These are phyloP conservation scores for Butyriboletus loyo DNA, from an alignment of 768 basidiomycete genomes.

Conservation along the genomic window DNA sequence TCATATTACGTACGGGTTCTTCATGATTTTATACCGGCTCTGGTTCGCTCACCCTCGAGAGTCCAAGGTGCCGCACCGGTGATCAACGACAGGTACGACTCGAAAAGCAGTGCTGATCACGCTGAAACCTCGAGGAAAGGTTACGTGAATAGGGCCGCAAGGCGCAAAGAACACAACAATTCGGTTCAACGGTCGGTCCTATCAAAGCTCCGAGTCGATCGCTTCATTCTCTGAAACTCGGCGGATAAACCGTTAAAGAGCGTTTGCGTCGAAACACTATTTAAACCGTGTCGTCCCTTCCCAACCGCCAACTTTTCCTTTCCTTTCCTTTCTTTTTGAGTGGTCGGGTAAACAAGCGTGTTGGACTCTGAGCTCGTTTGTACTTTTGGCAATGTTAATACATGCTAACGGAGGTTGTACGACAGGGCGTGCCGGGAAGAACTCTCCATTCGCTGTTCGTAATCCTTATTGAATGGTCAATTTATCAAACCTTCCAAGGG, in stretches of 20 bases:
- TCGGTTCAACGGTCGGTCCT: neutral
- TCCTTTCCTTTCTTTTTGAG: neutral
- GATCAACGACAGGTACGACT: neutral
- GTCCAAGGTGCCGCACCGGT: too few relatives aligned
- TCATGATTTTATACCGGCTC: conserved; percentile 5
- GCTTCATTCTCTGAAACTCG: neutral
- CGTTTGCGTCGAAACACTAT: neutral
- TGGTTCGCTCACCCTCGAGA: neutral
- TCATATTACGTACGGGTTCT: neutral
- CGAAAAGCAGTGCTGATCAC: conserved; percentile 1
- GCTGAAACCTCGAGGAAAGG: conserved; percentile 3
- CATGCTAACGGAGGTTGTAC: neutral
- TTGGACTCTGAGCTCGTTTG: neutral
- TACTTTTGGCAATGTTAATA: neutral
- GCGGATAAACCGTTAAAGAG: neutral
- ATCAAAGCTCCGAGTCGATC: neutral
- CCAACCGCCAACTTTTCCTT: neutral
- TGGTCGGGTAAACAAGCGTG: neutral
- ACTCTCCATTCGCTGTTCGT: neutral
- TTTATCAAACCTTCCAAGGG: neutral
- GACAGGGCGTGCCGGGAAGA: neutral
- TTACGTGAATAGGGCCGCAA: neutral
- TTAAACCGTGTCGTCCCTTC: neutral
- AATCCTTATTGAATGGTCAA: neutral
- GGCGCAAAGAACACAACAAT: neutral